phyloP scores from a whole-genome alignment of 1,284 basidiomycete genomes.

The Leucoagaricus sp. region DNA sequence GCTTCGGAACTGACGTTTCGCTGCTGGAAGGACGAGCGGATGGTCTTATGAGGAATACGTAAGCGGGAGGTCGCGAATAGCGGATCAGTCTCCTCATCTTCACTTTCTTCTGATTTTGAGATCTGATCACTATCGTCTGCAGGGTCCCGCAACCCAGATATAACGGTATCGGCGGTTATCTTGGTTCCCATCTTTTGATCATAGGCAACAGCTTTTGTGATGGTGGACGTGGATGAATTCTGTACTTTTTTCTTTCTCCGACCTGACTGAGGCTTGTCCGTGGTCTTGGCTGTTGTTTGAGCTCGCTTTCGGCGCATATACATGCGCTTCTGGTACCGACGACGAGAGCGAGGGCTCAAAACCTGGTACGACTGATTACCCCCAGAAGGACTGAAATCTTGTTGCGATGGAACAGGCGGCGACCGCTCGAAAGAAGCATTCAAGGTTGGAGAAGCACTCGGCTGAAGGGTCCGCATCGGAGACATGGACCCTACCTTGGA shows the following conservation, averaged over 20 bases:
- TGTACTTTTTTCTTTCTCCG: conserved; percentile 27
- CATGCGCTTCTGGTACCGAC: conserved; percentile 60
- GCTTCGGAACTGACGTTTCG: conserved; percentile 3
- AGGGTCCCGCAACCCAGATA: background rate
- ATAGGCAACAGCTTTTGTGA: background rate
- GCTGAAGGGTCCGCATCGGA: background rate
- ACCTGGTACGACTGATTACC: background rate
- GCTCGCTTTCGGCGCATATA: conserved; percentile 76
- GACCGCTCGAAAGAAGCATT: background rate
- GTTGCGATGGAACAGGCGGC: background rate
- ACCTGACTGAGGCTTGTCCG: conserved; percentile 47
- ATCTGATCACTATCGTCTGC: background rate
- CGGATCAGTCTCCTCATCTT: conserved; percentile 1
- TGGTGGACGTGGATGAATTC: background rate
- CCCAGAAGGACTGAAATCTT: background rate
- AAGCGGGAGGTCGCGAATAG: background rate
- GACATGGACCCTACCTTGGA: background rate
- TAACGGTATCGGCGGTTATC: background rate
- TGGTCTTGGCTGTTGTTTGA: conserved; percentile 33
- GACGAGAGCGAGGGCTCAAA: conserved; percentile 45
- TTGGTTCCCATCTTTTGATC: background rate
- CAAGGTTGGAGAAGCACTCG: background rate
- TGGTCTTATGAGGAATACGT: background rate
- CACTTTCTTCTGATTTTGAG: background rate
- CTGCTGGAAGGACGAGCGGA: conserved; percentile 3